Percentiles rank a stretch among this genome's conserved stretches.
phyloP scores from a whole-genome alignment of 2,329 filamentous ascomycete genomes.

The Talaromyces amestolkiae region DNA sequence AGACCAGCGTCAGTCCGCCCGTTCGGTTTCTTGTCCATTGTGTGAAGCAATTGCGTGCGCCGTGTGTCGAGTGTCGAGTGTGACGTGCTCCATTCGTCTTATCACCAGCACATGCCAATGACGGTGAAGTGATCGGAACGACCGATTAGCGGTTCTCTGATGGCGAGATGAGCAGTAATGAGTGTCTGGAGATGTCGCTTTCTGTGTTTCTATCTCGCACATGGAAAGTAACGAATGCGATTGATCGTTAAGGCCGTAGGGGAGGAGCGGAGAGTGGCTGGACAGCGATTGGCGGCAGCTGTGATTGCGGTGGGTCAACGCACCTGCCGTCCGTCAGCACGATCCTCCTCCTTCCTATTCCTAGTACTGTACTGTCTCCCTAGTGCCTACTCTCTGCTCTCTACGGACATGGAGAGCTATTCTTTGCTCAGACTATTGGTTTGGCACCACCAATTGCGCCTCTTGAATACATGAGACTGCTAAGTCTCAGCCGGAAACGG shows the following conservation, averaged over 20 bases:
- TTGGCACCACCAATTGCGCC: background rate
- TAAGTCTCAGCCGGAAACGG: background rate
- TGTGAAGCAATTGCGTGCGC: conserved; percentile 21
- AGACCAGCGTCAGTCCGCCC: conserved; percentile 52
- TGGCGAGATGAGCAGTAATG: background rate
- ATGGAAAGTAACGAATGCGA: background rate
- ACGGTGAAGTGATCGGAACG: background rate
- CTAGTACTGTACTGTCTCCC: too few relatives aligned
- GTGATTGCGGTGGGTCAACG: background rate
- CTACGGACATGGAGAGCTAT: background rate
- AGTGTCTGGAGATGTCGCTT: background rate
- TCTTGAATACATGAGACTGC: background rate
- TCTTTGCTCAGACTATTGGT: background rate
- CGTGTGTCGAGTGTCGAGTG: conserved; percentile 12
- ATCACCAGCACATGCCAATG: conserved; percentile 7
- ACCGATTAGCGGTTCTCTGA: background rate
- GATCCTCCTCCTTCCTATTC: background rate
- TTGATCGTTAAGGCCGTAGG: background rate
- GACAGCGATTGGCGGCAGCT: conserved; percentile 8
- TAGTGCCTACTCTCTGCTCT: too few relatives aligned
- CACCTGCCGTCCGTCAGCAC: background rate
- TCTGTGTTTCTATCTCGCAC: background rate
- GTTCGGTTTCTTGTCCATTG: conserved; percentile 37
- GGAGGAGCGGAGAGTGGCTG: background rate
- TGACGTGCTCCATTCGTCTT: conserved; percentile 19